Conservation (phyloP, 495 filamentous ascomycete genomes). For the Aspergillus sclerotioniger region DNA sequence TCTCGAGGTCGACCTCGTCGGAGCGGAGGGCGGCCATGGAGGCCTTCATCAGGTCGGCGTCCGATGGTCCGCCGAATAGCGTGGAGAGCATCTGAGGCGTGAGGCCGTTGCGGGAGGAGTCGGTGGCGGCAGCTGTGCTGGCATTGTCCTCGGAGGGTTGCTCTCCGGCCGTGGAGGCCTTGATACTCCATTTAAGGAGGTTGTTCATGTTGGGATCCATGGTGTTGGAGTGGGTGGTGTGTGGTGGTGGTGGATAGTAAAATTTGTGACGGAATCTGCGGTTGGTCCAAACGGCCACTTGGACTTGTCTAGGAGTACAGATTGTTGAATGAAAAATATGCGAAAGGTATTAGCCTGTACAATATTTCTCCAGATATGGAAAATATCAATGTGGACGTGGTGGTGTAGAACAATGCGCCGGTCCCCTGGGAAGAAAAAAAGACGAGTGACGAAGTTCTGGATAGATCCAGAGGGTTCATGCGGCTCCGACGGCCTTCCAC, state of each 20-base stretch:
- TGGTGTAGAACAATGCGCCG: constrained; percentile 1
- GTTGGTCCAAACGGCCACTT: constrained; percentile 3
- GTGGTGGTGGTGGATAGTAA: neutral
- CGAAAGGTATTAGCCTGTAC: neutral
- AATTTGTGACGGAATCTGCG: constrained; percentile 6
- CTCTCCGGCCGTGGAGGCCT: constrained; percentile 57
- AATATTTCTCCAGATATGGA: neutral
- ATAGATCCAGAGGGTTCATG: constrained; percentile 28
- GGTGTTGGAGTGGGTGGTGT: constrained; percentile 19
- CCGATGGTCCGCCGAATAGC: constrained; percentile 77
- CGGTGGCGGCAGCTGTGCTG: constrained; percentile 22
- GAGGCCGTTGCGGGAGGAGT: constrained; percentile 44
- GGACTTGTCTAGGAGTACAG: neutral
- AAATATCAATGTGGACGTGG: constrained; percentile 3
- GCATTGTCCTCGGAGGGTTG: constrained; percentile 21
- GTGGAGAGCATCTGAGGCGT: constrained; percentile 64
- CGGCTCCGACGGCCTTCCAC: constrained; percentile 21
- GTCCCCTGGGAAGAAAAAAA: constrained; percentile 1
- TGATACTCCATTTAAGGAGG: constrained; percentile 92
- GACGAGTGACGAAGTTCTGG: constrained; percentile 11
- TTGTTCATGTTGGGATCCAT: constrained; percentile 64
- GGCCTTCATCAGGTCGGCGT: constrained; percentile 85
- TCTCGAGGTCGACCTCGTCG: constrained; percentile 63
- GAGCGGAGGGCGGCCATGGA: constrained; percentile 71
- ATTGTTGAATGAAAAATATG: neutral